Conservation (phyloP, 2,329 filamentous ascomycete genomes). For the Claviceps maximensis region DNA sequence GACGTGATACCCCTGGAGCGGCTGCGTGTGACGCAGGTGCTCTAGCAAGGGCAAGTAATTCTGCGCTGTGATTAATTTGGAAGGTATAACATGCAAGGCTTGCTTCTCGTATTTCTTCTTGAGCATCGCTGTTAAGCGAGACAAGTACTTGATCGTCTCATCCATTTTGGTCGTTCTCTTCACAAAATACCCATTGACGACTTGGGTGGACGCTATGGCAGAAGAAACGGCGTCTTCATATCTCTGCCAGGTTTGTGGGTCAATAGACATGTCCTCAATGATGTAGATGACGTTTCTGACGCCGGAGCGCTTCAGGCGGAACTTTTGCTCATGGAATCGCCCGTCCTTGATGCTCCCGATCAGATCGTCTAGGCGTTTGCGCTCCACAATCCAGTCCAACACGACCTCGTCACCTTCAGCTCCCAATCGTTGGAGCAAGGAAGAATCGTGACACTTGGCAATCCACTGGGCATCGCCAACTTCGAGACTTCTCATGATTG, state of each 20-base stretch:
- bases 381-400: constrained; percentile 68
- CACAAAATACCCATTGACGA: constrained; percentile 67
- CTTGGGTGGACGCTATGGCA: constrained; percentile 63
- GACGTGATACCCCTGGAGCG: constrained; percentile 42
- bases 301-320: constrained; percentile 58
- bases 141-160: constrained; percentile 64
- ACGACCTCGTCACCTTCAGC: constrained; percentile 56
- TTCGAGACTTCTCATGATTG: constrained; percentile 55
- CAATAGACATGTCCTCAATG: constrained; percentile 58
- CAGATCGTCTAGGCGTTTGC: constrained; percentile 69
- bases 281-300: constrained; percentile 68
- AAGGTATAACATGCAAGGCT: constrained; percentile 51
- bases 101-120: constrained; percentile 49
- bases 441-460: constrained; percentile 53
- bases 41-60: constrained; percentile 54
- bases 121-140: constrained; percentile 56
- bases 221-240: constrained; percentile 57
- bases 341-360: constrained; percentile 72
- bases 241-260: constrained; percentile 36
- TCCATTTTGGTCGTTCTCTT: constrained; percentile 65
- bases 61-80: constrained; percentile 43
- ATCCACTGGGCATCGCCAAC: constrained; percentile 71
- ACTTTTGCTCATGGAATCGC: constrained; percentile 75
- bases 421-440: constrained; percentile 41
- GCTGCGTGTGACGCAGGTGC: constrained; percentile 41